Conservation (phyloP, 345 rosid genomes). For the Citrus glauca region DNA sequence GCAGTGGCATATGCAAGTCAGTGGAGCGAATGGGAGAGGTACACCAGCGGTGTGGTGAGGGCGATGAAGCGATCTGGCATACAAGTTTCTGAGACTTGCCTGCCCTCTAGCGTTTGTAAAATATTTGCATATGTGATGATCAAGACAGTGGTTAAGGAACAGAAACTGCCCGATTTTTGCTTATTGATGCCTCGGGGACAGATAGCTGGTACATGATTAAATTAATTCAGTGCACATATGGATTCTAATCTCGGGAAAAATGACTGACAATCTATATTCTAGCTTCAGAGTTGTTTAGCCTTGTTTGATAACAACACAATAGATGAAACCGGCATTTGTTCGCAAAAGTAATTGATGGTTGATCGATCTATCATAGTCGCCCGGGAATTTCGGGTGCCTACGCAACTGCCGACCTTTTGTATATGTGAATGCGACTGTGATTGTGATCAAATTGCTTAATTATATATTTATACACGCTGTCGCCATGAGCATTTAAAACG, state of each 20-base stretch:
- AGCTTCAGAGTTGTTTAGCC: background rate
- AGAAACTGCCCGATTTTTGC: slow-evolving; percentile 46
- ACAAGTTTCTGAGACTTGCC: slow-evolving; percentile 53
- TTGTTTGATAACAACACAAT: background rate
- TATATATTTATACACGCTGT: too few species aligned
- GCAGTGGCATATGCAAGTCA: slow-evolving; percentile 73
- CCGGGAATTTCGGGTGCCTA: too few species aligned
- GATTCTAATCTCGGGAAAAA: slow-evolving; percentile 14
- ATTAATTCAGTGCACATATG: slow-evolving; percentile 32
- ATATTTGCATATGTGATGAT: slow-evolving; percentile 18
- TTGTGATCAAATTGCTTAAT: too few species aligned
- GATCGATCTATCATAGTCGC: too few species aligned
- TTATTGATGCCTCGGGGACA: slow-evolving; percentile 28
- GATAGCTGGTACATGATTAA: slow-evolving; percentile 31
- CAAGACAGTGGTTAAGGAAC: slow-evolving; percentile 6
- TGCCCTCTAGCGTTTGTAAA: slow-evolving; percentile 10
- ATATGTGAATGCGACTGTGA: too few species aligned
- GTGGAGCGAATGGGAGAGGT: slow-evolving; percentile 71
- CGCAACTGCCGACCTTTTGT: too few species aligned
- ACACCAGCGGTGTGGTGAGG: slow-evolving; percentile 72
- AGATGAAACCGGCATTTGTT: background rate
- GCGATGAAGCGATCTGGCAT: slow-evolving; percentile 79
- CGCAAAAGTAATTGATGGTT: background rate
- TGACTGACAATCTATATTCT: background rate
- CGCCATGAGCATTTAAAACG: too few species aligned